Percentiles rank a stretch among this genome's conserved stretches.
Evolutionary conservation across 2,329 filamentous ascomycete genomes (phyloP).

Genomic region (Fusarium coffeatum): DNA sequence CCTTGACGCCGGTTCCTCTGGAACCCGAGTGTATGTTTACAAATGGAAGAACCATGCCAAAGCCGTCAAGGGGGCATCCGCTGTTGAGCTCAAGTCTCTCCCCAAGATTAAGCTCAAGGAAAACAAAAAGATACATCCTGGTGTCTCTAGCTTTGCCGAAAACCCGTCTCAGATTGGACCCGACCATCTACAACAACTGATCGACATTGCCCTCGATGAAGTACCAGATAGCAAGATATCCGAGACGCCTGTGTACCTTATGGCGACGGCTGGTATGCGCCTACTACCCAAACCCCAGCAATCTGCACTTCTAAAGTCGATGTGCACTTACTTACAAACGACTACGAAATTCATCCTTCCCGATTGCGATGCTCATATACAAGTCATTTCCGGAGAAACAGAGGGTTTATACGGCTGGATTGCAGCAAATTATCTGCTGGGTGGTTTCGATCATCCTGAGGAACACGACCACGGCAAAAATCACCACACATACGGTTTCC

Average conservation of each 20-base stretch:
- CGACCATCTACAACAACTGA: conserved; percentile 81
- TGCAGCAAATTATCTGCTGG: conserved; percentile 93
- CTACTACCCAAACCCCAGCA: conserved; percentile 81
- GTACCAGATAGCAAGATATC: conserved; percentile 81
- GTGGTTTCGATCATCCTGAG: conserved; percentile 83
- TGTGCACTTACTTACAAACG: conserved; percentile 83
- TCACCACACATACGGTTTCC: conserved; percentile 95
- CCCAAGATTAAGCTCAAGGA: conserved; percentile 87
- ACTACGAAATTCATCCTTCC: conserved; percentile 86
- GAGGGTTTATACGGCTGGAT: conserved; percentile 98
- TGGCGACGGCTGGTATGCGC: conserved; percentile 96
- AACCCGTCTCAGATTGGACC: conserved; percentile 80
- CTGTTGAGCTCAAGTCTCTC: conserved; percentile 67
- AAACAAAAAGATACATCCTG: conserved; percentile 93
- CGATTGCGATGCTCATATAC: conserved; percentile 90
- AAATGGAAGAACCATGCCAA: conserved; percentile 84
- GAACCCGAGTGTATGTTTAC: conserved; percentile 94
- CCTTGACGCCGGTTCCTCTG: conserved; percentile 96
- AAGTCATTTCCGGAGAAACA: conserved; percentile 94
- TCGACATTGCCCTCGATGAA: conserved; percentile 83
- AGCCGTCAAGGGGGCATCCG: conserved; percentile 65
- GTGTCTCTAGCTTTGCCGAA: conserved; percentile 89
- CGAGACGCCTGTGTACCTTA: conserved; percentile 91
- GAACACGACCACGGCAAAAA: conserved; percentile 83
- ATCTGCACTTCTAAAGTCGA: conserved; percentile 75